A percentile compares a stretch with the other conserved stretches of the same genome.
Evolutionary conservation across 2,329 filamentous ascomycete genomes (phyloP).

Genomic region (Cladosporium sp.): DNA sequence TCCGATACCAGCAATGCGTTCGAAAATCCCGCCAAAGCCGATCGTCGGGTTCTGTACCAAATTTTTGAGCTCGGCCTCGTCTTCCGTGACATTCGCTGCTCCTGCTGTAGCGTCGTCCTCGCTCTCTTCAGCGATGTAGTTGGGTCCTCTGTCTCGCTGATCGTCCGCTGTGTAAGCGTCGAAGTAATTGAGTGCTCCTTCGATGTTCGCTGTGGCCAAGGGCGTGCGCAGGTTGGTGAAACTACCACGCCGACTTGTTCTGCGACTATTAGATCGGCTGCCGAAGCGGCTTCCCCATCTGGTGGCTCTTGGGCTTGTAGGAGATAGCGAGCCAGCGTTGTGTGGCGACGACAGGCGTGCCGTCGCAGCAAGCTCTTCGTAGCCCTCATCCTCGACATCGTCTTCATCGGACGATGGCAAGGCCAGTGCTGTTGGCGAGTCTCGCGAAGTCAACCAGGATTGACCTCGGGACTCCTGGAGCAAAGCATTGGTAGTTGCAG

Average conservation of each 20-base stretch:
- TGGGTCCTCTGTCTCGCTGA: constrained; percentile 34
- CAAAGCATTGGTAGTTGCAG: constrained; percentile 53
- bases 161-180: constrained; percentile 16
- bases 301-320: neutral
- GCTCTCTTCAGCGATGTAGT: constrained; percentile 41
- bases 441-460: constrained; percentile 54
- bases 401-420: constrained; percentile 25
- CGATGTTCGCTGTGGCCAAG: constrained; percentile 13
- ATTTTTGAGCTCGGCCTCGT: constrained; percentile 51
- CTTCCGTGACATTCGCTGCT: constrained; percentile 34
- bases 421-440: constrained; percentile 53
- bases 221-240: constrained; percentile 35
- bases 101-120: constrained; percentile 32
- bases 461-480: constrained; percentile 60
- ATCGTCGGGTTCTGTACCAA: constrained; percentile 51
- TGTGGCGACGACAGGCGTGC: constrained; percentile 13
- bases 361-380: constrained; percentile 31
- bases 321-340: neutral
- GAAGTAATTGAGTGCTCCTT: constrained; percentile 26
- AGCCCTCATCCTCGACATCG: constrained; percentile 32
- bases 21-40: constrained; percentile 49
- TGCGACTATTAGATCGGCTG: constrained; percentile 36
- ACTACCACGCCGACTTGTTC: constrained; percentile 38
- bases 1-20: neutral
- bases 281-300: constrained; percentile 31